Base-by-base conservation (phyloP, 1,139 yeast genomes). In the Sporopachydermia cereana region DNA sequence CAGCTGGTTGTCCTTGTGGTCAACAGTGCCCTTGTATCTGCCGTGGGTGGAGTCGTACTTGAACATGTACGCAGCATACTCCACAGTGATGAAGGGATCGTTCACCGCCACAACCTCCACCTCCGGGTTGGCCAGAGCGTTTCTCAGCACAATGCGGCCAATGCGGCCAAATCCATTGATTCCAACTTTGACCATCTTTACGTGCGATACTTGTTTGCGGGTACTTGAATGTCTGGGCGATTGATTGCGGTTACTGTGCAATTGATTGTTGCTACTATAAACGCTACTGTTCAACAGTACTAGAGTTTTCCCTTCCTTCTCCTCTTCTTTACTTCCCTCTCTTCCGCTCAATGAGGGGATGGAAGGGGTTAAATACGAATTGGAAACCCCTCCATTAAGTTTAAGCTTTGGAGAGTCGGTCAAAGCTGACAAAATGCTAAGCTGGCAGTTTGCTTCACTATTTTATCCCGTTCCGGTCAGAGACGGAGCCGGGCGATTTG, bases 151-250 rank as follows among this genome's bases (percentile, higher is more conserved):
- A 63, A 82, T 77, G 70, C 93, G 85, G 57, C 93, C 93, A 59
- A 82, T 82, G 69, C 93, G 79, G 59, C 93, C 93, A 80, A 82
- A 82, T 63, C 91, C 91, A 80, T 82, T 82, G 67, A 82, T 83
- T 74, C 91, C 91, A 66, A 82, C 71, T 51, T 63, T 68, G 56
- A 69, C 57, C 50, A 49, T 49, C 48, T 42, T 47, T 41, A 34
- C 20, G 7, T 17, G 7, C 7, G 20, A 12, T 45, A 14, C 9
- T 41, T 41, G 21, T 22, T 12, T 18, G 24, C 21, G 30, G n/a
- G n/a, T 39, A n/a, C n/a, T n/a, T n/a, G n/a, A n/a, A n/a, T n/a
- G n/a, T n/a, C n/a, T n/a, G n/a, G n/a, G n/a, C n/a, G n/a, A n/a
- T n/a, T n/a, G n/a, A n/a, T n/a, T n/a, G n/a, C n/a, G n/a, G n/a